A percentile compares a stretch with the other conserved stretches of the same genome.
Conservation (phyloP, 352 stramenopile species). For the Phytophthora sansomeana region DNA sequence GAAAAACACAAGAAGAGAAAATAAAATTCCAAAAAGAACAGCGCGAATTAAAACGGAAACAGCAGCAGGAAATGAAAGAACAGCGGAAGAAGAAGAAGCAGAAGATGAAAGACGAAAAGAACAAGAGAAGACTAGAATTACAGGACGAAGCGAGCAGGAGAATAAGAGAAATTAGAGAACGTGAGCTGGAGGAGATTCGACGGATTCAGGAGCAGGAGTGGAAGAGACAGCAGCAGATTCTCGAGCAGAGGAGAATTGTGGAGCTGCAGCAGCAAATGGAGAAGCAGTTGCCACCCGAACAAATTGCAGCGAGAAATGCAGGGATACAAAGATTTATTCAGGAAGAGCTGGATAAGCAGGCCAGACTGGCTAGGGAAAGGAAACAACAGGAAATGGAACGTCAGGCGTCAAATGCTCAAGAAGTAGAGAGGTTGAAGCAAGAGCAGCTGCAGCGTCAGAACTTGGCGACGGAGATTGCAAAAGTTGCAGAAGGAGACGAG, state of each 20-base stretch:
- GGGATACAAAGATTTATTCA: constrained; percentile 35
- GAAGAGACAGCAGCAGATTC: constrained; percentile 5
- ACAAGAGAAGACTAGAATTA: constrained; percentile 1
- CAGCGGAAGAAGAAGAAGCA: not conserved
- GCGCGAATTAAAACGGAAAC: constrained; percentile 18
- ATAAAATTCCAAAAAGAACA: constrained; percentile 5
- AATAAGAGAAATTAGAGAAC: not conserved
- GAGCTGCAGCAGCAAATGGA: not conserved
- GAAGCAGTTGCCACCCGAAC: constrained; percentile 13
- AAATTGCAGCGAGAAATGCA: constrained; percentile 25
- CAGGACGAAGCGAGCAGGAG: not conserved
- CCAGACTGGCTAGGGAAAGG: constrained; percentile 15
- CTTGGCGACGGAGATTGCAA: not conserved
- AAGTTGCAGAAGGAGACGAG: constrained; percentile 1
- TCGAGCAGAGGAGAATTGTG: not conserved
- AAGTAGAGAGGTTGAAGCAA: constrained; percentile 7
- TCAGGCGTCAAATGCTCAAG: not conserved
- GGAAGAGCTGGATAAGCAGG: constrained; percentile 34
- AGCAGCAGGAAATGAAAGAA: constrained; percentile 2
- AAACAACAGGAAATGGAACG: constrained; percentile 15
- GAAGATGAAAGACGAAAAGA: too few relatives aligned
- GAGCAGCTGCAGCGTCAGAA: constrained; percentile 2
- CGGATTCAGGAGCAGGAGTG: not conserved
- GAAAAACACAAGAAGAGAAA: not conserved
- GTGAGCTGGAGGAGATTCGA: not conserved